Base-by-base conservation (phyloP, 139 green algal species). In the Chlamydomonas asymmetrica region DNA sequence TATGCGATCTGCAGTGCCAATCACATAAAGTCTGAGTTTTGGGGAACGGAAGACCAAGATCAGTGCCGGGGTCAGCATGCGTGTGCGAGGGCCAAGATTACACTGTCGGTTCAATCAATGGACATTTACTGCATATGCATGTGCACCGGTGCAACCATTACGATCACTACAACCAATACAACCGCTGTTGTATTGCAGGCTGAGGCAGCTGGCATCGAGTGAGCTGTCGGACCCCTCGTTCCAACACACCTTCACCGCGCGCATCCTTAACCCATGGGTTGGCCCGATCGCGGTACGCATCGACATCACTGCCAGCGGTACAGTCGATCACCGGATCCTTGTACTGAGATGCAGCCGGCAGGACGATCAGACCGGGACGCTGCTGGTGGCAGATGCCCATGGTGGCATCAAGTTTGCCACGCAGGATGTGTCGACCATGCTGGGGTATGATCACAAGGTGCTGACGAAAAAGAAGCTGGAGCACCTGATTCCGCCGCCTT, bases 401-500 rank as follows among this genome's bases (percentile, higher is more conserved):
- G 66, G 75, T 29, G 41, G 39, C n/a, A 50, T 86, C 8, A 10
- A 40, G 16, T 86, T 81, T 43, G 76, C 76, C 31, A 76, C 76
- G 7, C 56, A 8, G 3, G 52, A 62, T 27, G 34, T 86, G 43
- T 63, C 40, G 0, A 29, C 3, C 9, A 43, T 80, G 66, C 48
- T 83, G 39, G 81, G 81, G 25, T 81, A 81, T 60, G 41, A 43
- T 4, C 5, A 38, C 29, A 66, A 75, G 39, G 35, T 50, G 9
- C 59, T 86, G 32, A 57, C 56, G 22, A 73, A 83, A 49, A 84
- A 81, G 66, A 20, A 40, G 20, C 50, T 88, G 32, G 60, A 73
- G 3, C 22, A 48, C 27, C 66, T 88, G 61, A n/a, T 88, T 71
- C 71, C 75, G 35, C 63, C 78, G 27, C 82, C 82, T 10, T 84